Conservation (phyloP, 2,329 filamentous ascomycete genomes). For the Teratosphaeria nubilosa region DNA sequence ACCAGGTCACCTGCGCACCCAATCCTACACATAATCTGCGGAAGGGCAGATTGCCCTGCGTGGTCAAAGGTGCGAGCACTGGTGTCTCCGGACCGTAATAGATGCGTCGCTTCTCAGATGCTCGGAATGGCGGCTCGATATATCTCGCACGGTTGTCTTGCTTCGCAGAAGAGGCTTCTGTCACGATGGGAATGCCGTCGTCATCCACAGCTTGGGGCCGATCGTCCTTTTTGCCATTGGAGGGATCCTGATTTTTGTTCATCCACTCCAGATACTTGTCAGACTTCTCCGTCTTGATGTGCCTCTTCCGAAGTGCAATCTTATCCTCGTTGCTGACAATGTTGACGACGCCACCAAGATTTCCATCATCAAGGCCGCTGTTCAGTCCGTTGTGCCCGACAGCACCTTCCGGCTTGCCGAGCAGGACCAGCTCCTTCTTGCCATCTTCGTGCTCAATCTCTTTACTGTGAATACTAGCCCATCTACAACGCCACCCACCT, state of each 20-base stretch:
- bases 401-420: conserved; percentile 39
- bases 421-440: conserved; percentile 66
- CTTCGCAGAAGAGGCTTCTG: conserved; percentile 16
- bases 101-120: conserved; percentile 85
- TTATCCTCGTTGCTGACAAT: conserved; percentile 60
- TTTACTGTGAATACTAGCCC: conserved; percentile 74
- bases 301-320: conserved; percentile 63
- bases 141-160: conserved; percentile 71
- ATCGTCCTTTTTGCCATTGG: conserved; percentile 3
- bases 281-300: conserved; percentile 58
- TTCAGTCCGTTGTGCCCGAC: conserved; percentile 3
- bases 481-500: conserved; percentile 89
- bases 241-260: conserved; percentile 46
- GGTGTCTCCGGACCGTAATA: conserved; percentile 95
- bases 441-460: conserved; percentile 72
- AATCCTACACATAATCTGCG: conserved; percentile 80
- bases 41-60: conserved; percentile 93
- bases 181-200: background rate
- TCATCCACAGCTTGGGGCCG: conserved; percentile 21
- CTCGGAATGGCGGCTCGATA: conserved; percentile 74
- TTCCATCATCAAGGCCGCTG: conserved; percentile 23
- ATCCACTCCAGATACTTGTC: conserved; percentile 72
- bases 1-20: conserved; percentile 89
- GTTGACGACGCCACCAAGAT: conserved; percentile 60
- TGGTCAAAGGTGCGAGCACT: conserved; percentile 86